phyloP scores from a whole-genome alignment of 306 rosid genomes.

The Arachis stenosperma region DNA sequence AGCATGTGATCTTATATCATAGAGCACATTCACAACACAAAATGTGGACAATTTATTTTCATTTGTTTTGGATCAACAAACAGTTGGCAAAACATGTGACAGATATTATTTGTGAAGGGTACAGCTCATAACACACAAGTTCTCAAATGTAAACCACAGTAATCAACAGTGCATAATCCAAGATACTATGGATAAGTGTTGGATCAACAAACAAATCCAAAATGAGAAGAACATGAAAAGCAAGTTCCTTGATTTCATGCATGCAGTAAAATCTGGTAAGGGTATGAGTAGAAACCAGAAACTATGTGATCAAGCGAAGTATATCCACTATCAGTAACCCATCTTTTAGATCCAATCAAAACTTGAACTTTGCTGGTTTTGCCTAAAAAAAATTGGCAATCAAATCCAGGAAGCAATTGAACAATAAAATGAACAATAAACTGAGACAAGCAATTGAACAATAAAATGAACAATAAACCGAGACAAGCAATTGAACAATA shows the following conservation, averaged over 20 bases:
- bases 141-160: not conserved
- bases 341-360: constrained; percentile 26
- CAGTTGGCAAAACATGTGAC: constrained; percentile 14
- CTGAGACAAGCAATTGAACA: too few species aligned
- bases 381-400: too few species aligned
- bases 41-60: not conserved
- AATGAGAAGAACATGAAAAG: too few species aligned
- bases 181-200: not conserved
- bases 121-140: not conserved
- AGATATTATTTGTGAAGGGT: not conserved
- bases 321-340: constrained; percentile 6
- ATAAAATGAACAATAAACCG: too few species aligned
- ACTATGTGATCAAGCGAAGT: not conserved
- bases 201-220: not conserved
- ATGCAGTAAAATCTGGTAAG: not conserved
- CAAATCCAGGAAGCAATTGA: not conserved
- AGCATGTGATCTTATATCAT: constrained; percentile 1
- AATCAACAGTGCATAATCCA: not conserved
- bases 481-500: too few species aligned
- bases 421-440: too few species aligned
- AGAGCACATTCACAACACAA: constrained; percentile 2
- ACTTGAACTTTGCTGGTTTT: not conserved
- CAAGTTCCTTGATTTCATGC: too few species aligned
- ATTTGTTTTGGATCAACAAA: not conserved
- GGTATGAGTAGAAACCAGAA: constrained; percentile 4